phyloP scores from a whole-genome alignment of 352 stramenopile species.

The Pythium scleroteichum region DNA sequence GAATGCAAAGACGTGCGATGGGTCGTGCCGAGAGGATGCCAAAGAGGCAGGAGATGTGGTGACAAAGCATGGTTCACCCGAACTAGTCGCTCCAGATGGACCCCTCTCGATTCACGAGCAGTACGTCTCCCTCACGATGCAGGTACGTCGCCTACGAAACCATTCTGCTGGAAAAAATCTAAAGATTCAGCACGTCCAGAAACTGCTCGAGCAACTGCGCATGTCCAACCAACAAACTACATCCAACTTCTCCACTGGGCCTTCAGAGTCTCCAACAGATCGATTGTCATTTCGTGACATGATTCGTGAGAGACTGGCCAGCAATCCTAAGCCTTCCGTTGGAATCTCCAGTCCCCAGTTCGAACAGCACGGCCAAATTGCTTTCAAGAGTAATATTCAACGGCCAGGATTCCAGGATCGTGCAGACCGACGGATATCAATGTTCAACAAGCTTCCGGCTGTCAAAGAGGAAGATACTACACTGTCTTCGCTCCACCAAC shows the following conservation, averaged over 20 bases:
- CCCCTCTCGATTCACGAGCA: conserved; percentile 12
- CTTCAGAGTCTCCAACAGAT: not conserved
- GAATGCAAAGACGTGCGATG: no score
- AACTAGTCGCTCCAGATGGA: not conserved
- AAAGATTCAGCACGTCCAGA: conserved; percentile 24
- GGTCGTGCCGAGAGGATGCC: no score
- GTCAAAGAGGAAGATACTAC: no score
- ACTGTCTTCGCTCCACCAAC: no score
- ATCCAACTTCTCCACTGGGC: conserved; percentile 12
- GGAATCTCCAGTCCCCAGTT: no score
- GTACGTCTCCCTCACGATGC: conserved; percentile 19
- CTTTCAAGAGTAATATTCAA: no score
- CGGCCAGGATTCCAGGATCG: not conserved
- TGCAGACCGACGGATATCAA: not conserved
- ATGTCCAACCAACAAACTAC: conserved; percentile 7
- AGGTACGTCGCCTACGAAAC: conserved; percentile 2
- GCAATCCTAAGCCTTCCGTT: not conserved
- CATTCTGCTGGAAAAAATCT: not conserved
- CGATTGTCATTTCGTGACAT: conserved; percentile 13
- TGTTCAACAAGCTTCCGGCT: no score
- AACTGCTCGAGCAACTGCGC: conserved; percentile 38
- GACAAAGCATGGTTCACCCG: not conserved
- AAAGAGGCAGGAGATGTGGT: not conserved
- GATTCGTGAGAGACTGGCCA: not conserved
- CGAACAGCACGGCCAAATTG: no score